These are phyloP conservation scores for Farysia itapuensis DNA, from an alignment of 1,284 basidiomycete species.

Conservation along the genomic window DNA sequence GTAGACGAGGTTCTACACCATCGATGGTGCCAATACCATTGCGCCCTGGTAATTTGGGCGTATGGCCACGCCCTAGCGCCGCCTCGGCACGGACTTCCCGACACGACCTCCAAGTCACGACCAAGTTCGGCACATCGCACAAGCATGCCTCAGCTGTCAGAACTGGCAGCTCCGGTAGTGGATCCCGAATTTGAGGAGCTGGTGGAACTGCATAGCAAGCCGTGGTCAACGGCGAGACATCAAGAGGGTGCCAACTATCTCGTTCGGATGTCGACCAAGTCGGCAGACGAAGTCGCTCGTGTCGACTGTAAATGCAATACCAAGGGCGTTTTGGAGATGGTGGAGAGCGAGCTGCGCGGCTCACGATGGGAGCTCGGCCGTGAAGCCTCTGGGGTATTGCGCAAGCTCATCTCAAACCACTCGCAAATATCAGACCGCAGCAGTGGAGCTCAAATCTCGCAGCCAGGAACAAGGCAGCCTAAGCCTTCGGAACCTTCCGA, in stretches of 20 bases:
- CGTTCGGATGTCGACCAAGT: slow-evolving; percentile 37
- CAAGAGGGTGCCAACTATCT: slow-evolving; percentile 31
- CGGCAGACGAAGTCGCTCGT: slow-evolving; percentile 23
- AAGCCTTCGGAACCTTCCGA: no score
- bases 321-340: slow-evolving; percentile 37
- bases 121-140: slow-evolving; percentile 11
- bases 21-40: slow-evolving; percentile 42
- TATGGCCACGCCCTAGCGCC: slow-evolving; percentile 39
- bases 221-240: slow-evolving; percentile 14
- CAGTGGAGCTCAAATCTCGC: slow-evolving; percentile 15
- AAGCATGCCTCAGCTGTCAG: not conserved
- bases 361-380: slow-evolving; percentile 47
- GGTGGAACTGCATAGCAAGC: no score
- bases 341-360: slow-evolving; percentile 34
- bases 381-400: slow-evolving; percentile 40
- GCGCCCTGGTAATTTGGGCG: slow-evolving; percentile 43
- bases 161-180: slow-evolving; percentile 9
- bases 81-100: slow-evolving; percentile 7
- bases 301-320: slow-evolving; percentile 40
- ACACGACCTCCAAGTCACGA: slow-evolving; percentile 2
- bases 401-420: slow-evolving; percentile 41
- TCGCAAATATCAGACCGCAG: slow-evolving; percentile 15
- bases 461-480: not conserved
- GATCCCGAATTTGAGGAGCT: no score
- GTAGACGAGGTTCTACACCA: slow-evolving; percentile 44